These are phyloP conservation scores for Panaeolus cyanescens DNA, from an alignment of 768 basidiomycete species.

Conservation along the genomic window DNA sequence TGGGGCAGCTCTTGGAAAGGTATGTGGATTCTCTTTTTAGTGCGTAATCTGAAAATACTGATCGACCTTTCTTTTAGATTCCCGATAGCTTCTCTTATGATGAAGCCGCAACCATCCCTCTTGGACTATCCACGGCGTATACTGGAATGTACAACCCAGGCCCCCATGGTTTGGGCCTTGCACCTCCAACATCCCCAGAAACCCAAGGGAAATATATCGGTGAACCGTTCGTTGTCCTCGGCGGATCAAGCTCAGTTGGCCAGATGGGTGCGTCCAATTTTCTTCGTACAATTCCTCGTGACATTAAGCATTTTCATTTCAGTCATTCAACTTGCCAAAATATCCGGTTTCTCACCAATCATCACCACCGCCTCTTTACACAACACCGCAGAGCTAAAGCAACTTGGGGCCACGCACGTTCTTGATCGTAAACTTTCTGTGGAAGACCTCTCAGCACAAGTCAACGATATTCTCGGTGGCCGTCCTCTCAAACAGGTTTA, in stretches of 20 bases:
- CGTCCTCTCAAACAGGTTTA: slow-evolving; percentile 24
- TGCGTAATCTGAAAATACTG: too few relatives aligned
- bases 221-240: slow-evolving; percentile 1
- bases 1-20: slow-evolving; percentile 16
- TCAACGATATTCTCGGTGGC: slow-evolving; percentile 13
- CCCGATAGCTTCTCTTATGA: slow-evolving; percentile 38
- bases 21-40: too few relatives aligned
- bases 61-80: slow-evolving; percentile 26
- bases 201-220: slow-evolving; percentile 28
- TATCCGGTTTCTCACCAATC: slow-evolving; percentile 43
- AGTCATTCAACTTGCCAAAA: slow-evolving; percentile 41
- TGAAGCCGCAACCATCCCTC: slow-evolving; percentile 42
- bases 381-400: slow-evolving; percentile 26
- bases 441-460: not conserved
- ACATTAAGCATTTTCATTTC: not conserved
- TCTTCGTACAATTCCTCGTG: not conserved
- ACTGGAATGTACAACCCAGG: slow-evolving; percentile 32
- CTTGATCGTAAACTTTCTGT: slow-evolving; percentile 27
- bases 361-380: slow-evolving; percentile 33
- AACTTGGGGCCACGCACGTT: slow-evolving; percentile 37
- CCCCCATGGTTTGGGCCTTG: slow-evolving; percentile 23
- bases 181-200: slow-evolving; percentile 22
- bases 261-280: not conserved
- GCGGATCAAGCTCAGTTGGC: not conserved
- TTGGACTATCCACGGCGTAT: slow-evolving; percentile 37